phyloP scores from a whole-genome alignment of 371 early-diverging fungal genomes.

The Apophysomyces ossiformis region DNA sequence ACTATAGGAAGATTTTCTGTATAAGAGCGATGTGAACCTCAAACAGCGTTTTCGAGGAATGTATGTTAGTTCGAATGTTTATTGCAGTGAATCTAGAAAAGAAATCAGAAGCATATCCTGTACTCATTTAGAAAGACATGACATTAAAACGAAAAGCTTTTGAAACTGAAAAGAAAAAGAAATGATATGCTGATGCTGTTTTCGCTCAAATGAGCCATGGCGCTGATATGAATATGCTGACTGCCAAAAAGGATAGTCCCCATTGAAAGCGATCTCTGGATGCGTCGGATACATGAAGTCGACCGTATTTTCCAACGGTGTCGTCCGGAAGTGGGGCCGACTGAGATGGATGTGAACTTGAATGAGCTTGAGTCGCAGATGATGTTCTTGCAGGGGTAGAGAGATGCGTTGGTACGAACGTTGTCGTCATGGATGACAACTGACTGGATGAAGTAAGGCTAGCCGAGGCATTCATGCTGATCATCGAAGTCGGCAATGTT shows the following conservation, averaged over 20 bases:
- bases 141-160: no score
- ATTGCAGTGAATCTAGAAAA: no score
- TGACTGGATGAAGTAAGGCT: constrained; percentile 10
- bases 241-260: neutral
- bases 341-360: constrained; percentile 37
- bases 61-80: no score
- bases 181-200: neutral
- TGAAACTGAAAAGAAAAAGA: neutral
- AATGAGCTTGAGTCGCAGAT: constrained; percentile 29
- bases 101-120: no score
- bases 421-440: constrained; percentile 30
- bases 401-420: constrained; percentile 40
- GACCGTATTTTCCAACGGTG: constrained; percentile 48
- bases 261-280: neutral
- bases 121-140: no score
- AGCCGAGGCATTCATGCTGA: constrained; percentile 6
- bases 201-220: neutral
- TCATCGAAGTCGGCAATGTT: constrained; percentile 1
- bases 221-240: neutral
- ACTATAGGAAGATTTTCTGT: no score
- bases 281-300: constrained; percentile 36
- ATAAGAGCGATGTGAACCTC: no score
- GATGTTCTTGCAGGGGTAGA: constrained; percentile 22
- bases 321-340: constrained; percentile 53
- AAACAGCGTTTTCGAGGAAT: no score